These are phyloP conservation scores for Thelonectria blattea DNA, from an alignment of 2,329 filamentous ascomycete species.

Conservation along the genomic window DNA sequence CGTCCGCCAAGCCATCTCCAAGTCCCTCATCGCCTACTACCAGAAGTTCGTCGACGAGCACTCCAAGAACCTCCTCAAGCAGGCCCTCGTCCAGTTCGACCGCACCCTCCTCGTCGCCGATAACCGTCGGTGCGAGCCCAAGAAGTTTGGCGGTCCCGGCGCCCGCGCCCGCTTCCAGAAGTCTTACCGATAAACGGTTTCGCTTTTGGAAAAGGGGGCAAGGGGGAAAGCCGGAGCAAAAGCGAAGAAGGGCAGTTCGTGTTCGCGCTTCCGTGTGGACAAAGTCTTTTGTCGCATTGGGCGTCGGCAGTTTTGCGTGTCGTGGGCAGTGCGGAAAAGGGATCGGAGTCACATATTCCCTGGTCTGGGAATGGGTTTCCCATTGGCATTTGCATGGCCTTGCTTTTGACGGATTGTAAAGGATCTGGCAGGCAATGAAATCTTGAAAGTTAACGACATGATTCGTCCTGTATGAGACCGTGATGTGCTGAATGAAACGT, in stretches of 20 bases:
- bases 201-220: too few relatives aligned
- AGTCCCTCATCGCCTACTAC: conserved; percentile 82
- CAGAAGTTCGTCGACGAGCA: conserved; percentile 99
- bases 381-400: conserved; percentile 59
- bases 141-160: conserved; percentile 96
- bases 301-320: conserved; percentile 18
- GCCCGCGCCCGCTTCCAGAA: conserved; percentile 98
- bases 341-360: conserved; percentile 48
- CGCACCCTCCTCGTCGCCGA: conserved; percentile 97
- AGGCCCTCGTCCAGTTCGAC: conserved; percentile 94
- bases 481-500: conserved; percentile 36
- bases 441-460: conserved; percentile 49
- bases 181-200: conserved; percentile 86
- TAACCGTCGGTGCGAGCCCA: conserved; percentile 98
- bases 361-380: conserved; percentile 49
- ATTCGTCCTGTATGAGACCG: conserved; percentile 29
- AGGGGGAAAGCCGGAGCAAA: conserved; percentile 18
- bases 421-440: conserved; percentile 59
- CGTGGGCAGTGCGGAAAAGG: conserved; percentile 43
- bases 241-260: conserved; percentile 28
- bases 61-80: conserved; percentile 99
- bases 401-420: conserved; percentile 57
- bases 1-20: conserved; percentile 98
- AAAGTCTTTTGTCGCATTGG: not conserved
- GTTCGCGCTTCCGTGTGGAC: conserved; percentile 12